phyloP scores from a whole-genome alignment of 176 grass and related monocot genomes.

The Puya raimondii region DNA sequence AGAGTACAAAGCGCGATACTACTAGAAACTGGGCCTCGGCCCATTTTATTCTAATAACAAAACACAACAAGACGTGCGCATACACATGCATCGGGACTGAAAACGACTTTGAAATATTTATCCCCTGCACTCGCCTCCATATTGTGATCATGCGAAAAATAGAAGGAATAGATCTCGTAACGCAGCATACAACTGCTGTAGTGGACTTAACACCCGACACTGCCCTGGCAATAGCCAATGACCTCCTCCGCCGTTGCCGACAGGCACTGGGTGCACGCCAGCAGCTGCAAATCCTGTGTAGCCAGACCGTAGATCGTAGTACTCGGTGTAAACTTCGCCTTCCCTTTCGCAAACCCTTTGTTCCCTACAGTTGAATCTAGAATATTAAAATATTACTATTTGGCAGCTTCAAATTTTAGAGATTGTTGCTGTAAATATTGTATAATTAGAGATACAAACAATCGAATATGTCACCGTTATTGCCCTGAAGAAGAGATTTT shows the following conservation, averaged over 20 bases:
- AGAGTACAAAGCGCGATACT: too few species aligned
- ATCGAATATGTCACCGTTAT: too few species aligned
- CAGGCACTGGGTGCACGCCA: conserved; percentile 51
- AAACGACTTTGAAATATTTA: conserved; percentile 19
- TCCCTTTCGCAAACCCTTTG: conserved; percentile 25
- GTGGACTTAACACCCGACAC: conserved; percentile 52
- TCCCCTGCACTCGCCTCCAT: not conserved
- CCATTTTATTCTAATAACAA: too few species aligned
- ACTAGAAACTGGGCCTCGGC: too few species aligned
- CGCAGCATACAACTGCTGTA: conserved; percentile 73
- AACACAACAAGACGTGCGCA: too few species aligned
- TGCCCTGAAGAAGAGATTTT: too few species aligned
- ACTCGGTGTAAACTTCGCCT: not conserved
- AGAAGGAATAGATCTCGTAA: conserved; percentile 74
- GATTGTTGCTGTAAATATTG: too few species aligned
- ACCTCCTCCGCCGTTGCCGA: conserved; percentile 51
- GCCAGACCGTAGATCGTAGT: conserved; percentile 56
- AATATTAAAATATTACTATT: too few species aligned
- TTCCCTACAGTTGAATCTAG: not conserved
- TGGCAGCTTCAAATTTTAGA: too few species aligned
- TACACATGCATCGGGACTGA: not conserved
- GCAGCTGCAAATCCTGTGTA: conserved; percentile 38
- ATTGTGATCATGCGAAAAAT: conserved; percentile 36
- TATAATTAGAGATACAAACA: too few species aligned
- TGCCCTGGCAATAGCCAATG: conserved; percentile 40